phyloP scores from a whole-genome alignment of 2,329 filamentous ascomycete genomes.

The Lizonia empirigonia region DNA sequence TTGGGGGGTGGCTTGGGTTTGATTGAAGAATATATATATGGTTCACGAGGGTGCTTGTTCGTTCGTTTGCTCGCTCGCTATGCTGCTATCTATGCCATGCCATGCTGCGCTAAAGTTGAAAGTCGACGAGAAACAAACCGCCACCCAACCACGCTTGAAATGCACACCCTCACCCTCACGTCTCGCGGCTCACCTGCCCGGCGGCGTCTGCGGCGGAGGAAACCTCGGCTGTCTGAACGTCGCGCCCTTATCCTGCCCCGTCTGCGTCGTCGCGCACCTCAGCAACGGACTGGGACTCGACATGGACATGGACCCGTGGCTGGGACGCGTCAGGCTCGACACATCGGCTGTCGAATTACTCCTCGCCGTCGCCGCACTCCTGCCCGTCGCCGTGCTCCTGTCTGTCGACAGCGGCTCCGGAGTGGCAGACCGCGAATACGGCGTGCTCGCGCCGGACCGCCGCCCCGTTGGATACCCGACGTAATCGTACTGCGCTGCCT shows the following conservation, averaged over 20 bases:
- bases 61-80: neutral
- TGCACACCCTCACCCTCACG: neutral
- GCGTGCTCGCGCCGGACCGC: constrained; percentile 4
- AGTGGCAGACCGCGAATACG: constrained; percentile 27
- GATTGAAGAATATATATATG: too few species aligned
- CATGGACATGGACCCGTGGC: neutral
- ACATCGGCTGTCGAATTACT: constrained; percentile 1
- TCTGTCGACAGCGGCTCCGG: neutral
- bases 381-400: too few species aligned
- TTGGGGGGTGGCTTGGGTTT: too few species aligned
- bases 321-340: constrained; percentile 20
- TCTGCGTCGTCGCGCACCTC: constrained; percentile 41
- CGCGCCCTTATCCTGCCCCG: constrained; percentile 7
- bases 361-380: too few species aligned
- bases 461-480: constrained; percentile 36
- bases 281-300: constrained; percentile 41
- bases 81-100: neutral
- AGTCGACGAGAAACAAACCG: neutral
- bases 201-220: constrained; percentile 1
- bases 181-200: neutral
- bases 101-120: neutral
- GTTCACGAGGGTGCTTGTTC: too few species aligned
- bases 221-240: constrained; percentile 32
- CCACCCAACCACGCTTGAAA: neutral
- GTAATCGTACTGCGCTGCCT: constrained; percentile 33